Conservation (phyloP, 768 basidiomycete species). For the Inosperma sp. region DNA sequence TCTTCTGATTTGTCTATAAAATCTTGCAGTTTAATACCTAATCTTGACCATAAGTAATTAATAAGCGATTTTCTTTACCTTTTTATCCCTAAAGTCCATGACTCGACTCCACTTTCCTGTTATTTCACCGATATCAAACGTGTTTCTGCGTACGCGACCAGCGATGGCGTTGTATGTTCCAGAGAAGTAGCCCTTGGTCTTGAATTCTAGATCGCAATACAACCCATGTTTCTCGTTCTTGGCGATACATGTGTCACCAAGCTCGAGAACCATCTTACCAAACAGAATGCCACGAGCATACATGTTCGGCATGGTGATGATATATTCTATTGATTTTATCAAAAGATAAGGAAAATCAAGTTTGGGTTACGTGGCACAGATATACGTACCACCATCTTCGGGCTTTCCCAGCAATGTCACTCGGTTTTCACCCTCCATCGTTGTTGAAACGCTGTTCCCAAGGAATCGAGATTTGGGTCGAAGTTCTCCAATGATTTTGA, state of each 20-base stretch:
- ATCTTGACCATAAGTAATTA: neutral
- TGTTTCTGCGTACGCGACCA: conserved; percentile 68
- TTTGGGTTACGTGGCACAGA: conserved; percentile 10
- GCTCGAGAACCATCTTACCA: conserved; percentile 93
- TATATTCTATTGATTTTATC: conserved; percentile 53
- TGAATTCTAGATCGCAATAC: conserved; percentile 87
- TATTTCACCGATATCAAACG: conserved; percentile 75
- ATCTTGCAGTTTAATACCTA: neutral
- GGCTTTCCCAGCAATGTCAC: conserved; percentile 77
- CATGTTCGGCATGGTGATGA: conserved; percentile 97
- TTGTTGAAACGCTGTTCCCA: conserved; percentile 93
- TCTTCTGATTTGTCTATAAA: conserved; percentile 59
- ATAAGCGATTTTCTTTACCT: conserved; percentile 51
- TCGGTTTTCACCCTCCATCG: conserved; percentile 94
- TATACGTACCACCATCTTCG: conserved; percentile 79
- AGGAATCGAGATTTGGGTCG: conserved; percentile 95
- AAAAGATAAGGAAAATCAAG: conserved; percentile 11
- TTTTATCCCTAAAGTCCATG: conserved; percentile 77
- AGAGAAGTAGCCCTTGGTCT: conserved; percentile 99
- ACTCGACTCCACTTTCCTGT: conserved; percentile 85
- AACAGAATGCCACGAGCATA: conserved; percentile 85
- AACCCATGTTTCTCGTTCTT: conserved; percentile 76
- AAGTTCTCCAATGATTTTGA: conserved; percentile 87
- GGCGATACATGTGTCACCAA: conserved; percentile 85
- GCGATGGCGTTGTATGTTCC: conserved; percentile 90